These are phyloP conservation scores for Gracilaria caudata DNA, from an alignment of 23 red algal species.

Conservation along the genomic window DNA sequence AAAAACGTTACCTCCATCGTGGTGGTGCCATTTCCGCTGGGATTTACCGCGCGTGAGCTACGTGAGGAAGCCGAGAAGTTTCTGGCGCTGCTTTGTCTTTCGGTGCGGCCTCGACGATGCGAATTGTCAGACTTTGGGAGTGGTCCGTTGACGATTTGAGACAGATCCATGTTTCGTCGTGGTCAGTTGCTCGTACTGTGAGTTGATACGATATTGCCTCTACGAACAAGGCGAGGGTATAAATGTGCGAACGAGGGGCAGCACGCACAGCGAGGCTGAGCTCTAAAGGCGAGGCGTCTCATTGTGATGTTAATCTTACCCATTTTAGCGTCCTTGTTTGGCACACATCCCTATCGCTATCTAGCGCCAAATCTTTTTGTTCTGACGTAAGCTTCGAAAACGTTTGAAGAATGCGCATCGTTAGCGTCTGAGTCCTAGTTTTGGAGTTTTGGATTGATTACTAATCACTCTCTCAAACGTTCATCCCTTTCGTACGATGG, in stretches of 20 bases:
- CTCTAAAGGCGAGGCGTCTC: background rate
- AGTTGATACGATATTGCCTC: background rate
- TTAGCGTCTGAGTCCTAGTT: background rate
- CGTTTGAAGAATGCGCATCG: background rate
- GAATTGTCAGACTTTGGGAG: constrained; percentile 10
- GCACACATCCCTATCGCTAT: background rate
- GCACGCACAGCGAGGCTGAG: background rate
- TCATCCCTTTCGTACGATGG: background rate
- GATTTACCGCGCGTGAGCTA: background rate
- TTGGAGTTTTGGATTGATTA: background rate
- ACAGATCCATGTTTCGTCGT: background rate
- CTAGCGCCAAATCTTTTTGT: constrained; percentile 8
- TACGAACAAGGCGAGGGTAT: background rate
- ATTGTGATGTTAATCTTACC: background rate
- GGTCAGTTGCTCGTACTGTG: background rate
- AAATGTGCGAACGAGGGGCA: background rate
- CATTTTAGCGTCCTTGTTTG: background rate
- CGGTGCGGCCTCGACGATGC: background rate
- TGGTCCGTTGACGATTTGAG: constrained; percentile 31
- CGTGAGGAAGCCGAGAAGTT: background rate
- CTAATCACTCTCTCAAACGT: background rate
- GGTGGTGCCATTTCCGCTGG: background rate
- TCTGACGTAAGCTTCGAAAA: constrained; percentile 13
- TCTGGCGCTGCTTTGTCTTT: background rate
- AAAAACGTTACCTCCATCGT: background rate